phyloP scores from a whole-genome alignment of 1,284 basidiomycete genomes.

The Grifola frondosa region DNA sequence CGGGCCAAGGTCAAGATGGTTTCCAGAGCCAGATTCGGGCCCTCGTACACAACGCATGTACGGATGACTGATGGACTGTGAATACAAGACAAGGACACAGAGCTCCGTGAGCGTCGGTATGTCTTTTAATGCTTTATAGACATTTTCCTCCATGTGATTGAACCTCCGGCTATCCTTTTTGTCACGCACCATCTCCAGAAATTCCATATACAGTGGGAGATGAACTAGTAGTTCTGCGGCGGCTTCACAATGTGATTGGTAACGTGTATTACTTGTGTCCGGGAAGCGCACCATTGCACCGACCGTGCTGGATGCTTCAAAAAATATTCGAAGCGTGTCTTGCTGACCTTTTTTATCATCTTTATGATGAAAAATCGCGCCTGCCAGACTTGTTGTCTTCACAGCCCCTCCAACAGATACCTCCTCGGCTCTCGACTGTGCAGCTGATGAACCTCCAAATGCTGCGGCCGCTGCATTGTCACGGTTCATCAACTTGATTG shows the following conservation, averaged over 20 bases:
- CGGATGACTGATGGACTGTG: slow-evolving; percentile 18
- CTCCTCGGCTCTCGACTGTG: slow-evolving; percentile 15
- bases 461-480: slow-evolving; percentile 26
- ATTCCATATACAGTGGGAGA: slow-evolving; percentile 18
- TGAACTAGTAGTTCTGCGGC: slow-evolving; percentile 25
- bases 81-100: slow-evolving; percentile 30
- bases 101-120: slow-evolving; percentile 38
- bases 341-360: slow-evolving; percentile 23
- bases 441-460: not conserved
- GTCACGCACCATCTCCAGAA: slow-evolving; percentile 25
- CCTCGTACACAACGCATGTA: slow-evolving; percentile 16
- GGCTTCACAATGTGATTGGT: slow-evolving; percentile 28
- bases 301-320: slow-evolving; percentile 8
- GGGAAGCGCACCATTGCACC: slow-evolving; percentile 30
- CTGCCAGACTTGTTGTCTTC: slow-evolving; percentile 29
- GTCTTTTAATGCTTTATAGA: slow-evolving; percentile 33
- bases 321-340: slow-evolving; percentile 19
- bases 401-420: slow-evolving; percentile 26
- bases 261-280: slow-evolving; percentile 31
- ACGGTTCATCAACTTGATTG: slow-evolving; percentile 29
- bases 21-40: not conserved
- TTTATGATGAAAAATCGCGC: slow-evolving; percentile 31
- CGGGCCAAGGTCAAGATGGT: slow-evolving; percentile 11
- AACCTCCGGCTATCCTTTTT: slow-evolving; percentile 30
- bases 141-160: slow-evolving; percentile 36